Evolutionary conservation across 1,139 yeast genomes (phyloP), one percentile per base, ranked within the genome.

Genomic region (Ashbya aceris): DNA sequence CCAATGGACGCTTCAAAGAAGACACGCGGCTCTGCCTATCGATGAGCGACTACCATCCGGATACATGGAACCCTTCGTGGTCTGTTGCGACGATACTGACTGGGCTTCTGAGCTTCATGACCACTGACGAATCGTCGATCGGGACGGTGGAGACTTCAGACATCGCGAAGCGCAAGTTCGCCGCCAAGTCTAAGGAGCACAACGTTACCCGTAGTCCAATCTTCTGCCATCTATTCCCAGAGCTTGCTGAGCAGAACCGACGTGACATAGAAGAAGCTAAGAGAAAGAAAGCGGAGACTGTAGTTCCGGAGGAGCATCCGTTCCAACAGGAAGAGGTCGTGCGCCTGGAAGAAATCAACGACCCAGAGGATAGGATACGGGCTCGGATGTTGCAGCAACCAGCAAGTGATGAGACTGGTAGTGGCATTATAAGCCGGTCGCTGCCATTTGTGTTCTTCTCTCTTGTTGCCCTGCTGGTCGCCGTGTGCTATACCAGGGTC

Each of bases 1-100:
- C 96, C 3, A 82, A 78, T 48, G 85, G 86, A 3, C 69, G 94
- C 36, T 84, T 89, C 61, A 76, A 79, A 49, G 76, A 86, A 41
- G 83, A 83, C 58, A 76, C 86, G 7, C 69, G 95, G 38, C 70
- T 89, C 38, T 89, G 97, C 65, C 68, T 89, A 40, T 79, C 87
- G 34, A 87, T 89, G 79, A 80, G 91, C 54, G 96, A 89, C 60
- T 87, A 78, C 62, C 97, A 89, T 54, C 96, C 96, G 7, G 91
- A 85, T 60, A 69, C 83, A 1, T 87, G 96, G 96, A 86, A 87
- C 61, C 96, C 96, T 1, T 86, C 94, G 4, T 87, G 96, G 96
- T 79, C 86, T 43, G 96, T 87, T 14, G 71, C 85, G 26, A 85
- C 96, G 0, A 87, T 87, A 17, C 69, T 87, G 52, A 83, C 80